These are phyloP conservation scores for Schizosaccharomyces japonicus DNA, from an alignment of 805 yeast genomes.

Conservation along the genomic window DNA sequence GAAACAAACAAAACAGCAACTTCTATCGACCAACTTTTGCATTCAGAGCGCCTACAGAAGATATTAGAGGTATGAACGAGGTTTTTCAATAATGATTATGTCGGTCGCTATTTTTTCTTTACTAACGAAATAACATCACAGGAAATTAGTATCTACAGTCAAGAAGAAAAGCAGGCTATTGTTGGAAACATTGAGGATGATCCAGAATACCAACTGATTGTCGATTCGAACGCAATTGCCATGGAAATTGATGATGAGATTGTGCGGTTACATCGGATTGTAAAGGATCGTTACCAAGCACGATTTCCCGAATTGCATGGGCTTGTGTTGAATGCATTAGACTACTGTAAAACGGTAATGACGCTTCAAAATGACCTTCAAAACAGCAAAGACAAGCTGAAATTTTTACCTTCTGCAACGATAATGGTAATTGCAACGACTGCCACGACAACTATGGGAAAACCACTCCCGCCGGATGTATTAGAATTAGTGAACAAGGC, in stretches of 20 bases:
- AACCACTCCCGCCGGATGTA: conserved; percentile 16
- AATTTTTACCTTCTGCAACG: conserved; percentile 35
- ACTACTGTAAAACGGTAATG: conserved; percentile 31
- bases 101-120: too few relatives aligned
- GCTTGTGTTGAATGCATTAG: conserved; percentile 35
- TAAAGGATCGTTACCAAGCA: conserved; percentile 29
- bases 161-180: conserved; percentile 14
- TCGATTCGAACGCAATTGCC: conserved; percentile 30
- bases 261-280: conserved; percentile 22
- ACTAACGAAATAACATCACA: too few relatives aligned
- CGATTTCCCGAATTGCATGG: conserved; percentile 52
- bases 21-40: background rate
- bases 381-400: background rate
- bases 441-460: conserved; percentile 26
- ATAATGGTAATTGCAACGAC: conserved; percentile 53
- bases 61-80: background rate
- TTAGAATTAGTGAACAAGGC: conserved; percentile 21
- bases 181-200: conserved; percentile 14
- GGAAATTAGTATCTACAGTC: too few relatives aligned
- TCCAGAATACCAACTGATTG: conserved; percentile 28
- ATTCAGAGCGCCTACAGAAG: background rate
- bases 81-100: background rate
- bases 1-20: conserved; percentile 8
- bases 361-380: conserved; percentile 28
- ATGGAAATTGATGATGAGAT: conserved; percentile 34